Evolutionary conservation across 306 rosid genomes (phyloP).

Genomic region (Purshia tridentata): DNA sequence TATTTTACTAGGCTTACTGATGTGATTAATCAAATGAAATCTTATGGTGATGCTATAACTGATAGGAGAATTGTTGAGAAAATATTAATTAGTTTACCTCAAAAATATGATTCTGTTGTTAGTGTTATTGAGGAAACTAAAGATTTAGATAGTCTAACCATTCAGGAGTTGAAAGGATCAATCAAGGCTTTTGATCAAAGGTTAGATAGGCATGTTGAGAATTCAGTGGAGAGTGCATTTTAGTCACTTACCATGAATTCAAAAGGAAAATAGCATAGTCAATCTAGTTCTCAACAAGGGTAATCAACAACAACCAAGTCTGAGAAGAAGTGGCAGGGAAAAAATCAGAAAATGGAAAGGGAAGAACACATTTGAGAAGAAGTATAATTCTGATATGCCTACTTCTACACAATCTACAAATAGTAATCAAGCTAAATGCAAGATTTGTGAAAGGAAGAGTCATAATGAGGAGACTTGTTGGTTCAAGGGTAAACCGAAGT

Average conservation of each 20-base stretch:
- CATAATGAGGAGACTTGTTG: background rate
- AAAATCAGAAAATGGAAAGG: too few species aligned
- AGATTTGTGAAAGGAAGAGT: background rate
- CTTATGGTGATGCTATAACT: background rate
- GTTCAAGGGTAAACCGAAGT: background rate
- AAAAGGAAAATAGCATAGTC: too few species aligned
- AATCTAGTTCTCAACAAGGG: too few species aligned
- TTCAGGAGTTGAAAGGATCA: background rate
- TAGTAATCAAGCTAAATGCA: too few species aligned
- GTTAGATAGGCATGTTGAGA: background rate
- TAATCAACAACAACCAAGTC: too few species aligned
- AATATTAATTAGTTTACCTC: conserved; percentile 9
- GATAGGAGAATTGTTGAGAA: conserved; percentile 15
- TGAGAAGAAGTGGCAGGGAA: too few species aligned
- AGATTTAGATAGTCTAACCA: background rate
- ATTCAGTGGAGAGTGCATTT: background rate
- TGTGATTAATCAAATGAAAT: background rate
- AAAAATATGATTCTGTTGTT: conserved; percentile 5
- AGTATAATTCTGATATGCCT: too few species aligned
- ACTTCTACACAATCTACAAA: too few species aligned
- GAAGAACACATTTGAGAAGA: too few species aligned
- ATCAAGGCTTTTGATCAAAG: background rate
- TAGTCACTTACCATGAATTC: background rate
- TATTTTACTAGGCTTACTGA: too few species aligned
- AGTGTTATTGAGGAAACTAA: conserved; percentile 2